Percentiles rank a stretch among this genome's conserved stretches.
Conservation (phyloP, 2,329 filamentous ascomycete genomes). For the Xylaria polymorpha region DNA sequence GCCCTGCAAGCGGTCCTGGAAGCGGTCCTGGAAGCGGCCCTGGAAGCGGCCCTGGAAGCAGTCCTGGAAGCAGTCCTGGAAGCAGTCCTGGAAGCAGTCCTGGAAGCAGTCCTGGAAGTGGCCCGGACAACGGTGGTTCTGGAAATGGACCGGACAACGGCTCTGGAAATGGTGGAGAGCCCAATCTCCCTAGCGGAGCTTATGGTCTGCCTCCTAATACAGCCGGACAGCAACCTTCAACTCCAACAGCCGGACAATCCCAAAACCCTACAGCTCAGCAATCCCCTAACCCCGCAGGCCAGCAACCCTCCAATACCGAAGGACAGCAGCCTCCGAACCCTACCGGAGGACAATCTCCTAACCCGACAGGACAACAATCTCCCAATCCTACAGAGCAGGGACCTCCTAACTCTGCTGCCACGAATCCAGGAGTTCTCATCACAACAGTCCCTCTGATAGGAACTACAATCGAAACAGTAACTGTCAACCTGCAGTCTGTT, state of each 20-base stretch:
- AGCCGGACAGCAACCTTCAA: slow-evolving; percentile 31
- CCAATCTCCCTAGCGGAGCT: slow-evolving; percentile 35
- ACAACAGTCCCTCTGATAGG: slow-evolving; percentile 25
- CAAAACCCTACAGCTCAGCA: slow-evolving; percentile 21
- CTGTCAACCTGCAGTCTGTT: slow-evolving; percentile 27
- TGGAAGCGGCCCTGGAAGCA: background rate
- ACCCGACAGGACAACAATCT: slow-evolving; percentile 2
- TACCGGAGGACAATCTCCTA: background rate
- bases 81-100: slow-evolving; percentile 1
- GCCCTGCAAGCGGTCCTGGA: slow-evolving; percentile 4
- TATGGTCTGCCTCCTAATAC: slow-evolving; percentile 37
- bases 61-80: slow-evolving; percentile 4
- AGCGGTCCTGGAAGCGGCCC: slow-evolving; percentile 8
- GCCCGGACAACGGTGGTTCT: background rate
- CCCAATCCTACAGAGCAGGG: slow-evolving; percentile 12
- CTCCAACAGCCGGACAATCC: slow-evolving; percentile 21
- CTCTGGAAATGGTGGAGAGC: slow-evolving; percentile 17
- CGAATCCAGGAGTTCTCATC: background rate
- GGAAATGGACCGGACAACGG: slow-evolving; percentile 21
- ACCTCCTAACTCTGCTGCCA: slow-evolving; percentile 6
- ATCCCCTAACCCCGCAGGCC: slow-evolving; percentile 14
- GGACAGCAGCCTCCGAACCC: slow-evolving; percentile 19
- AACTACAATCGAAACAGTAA: slow-evolving; percentile 36
- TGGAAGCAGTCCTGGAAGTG: slow-evolving; percentile 12
- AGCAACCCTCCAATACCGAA: slow-evolving; percentile 12